These are phyloP conservation scores for Penicillium taxi DNA, from an alignment of 495 filamentous ascomycete species.

Conservation along the genomic window DNA sequence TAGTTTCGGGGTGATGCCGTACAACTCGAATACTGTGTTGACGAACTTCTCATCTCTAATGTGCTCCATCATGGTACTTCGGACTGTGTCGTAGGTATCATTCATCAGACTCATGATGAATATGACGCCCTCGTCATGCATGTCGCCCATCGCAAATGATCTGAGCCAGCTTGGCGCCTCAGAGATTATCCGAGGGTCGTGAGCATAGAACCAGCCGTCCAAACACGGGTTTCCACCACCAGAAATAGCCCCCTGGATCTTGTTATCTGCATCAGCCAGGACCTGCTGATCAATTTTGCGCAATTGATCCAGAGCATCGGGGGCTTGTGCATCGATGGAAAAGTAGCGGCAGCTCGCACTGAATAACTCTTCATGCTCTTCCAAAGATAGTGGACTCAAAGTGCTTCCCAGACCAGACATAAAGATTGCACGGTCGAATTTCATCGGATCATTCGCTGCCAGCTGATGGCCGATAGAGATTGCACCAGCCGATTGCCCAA, in stretches of 20 bases:
- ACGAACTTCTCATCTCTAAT: slow-evolving; percentile 6
- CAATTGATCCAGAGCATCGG: slow-evolving; percentile 7
- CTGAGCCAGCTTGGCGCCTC: slow-evolving; percentile 3
- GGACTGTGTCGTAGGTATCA: slow-evolving; percentile 4
- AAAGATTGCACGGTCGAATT: slow-evolving; percentile 9
- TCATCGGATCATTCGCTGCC: slow-evolving; percentile 7
- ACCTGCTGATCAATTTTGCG: slow-evolving; percentile 5
- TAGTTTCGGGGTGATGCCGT: slow-evolving; percentile 2
- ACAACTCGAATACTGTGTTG: slow-evolving; percentile 2
- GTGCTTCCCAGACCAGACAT: slow-evolving; percentile 10
- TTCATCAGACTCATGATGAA: slow-evolving; percentile 7
- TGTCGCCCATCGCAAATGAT: slow-evolving; percentile 7
- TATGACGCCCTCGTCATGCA: slow-evolving; percentile 10
- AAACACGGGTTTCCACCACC: slow-evolving; percentile 9
- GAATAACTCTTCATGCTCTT: slow-evolving; percentile 6
- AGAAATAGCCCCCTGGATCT: slow-evolving; percentile 6
- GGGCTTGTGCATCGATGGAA: slow-evolving; percentile 1
- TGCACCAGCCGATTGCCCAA: slow-evolving; percentile 9
- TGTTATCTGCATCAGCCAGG: slow-evolving; percentile 8
- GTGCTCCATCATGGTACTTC: slow-evolving; percentile 3
- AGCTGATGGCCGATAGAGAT: slow-evolving; percentile 9
- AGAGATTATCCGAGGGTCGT: not conserved
- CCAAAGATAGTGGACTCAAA: not conserved
- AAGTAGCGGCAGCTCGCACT: slow-evolving; percentile 5
- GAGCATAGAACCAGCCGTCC: slow-evolving; percentile 11